Percentiles rank a stretch among this genome's conserved stretches.
Evolutionary conservation across 1,284 basidiomycete genomes (phyloP).

Genomic region (Ceratobasidium sp.): DNA sequence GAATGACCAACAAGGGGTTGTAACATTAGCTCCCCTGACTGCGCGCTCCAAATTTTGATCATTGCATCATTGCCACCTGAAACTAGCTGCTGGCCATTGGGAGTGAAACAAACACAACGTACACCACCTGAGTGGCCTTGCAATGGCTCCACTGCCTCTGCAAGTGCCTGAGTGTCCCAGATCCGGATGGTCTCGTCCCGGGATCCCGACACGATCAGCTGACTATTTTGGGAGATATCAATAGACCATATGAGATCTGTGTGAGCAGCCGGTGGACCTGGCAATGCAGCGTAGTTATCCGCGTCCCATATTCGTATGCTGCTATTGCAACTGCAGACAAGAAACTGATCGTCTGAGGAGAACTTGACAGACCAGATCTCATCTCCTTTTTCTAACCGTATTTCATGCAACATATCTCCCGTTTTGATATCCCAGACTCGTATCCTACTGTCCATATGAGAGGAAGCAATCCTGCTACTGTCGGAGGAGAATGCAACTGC

Average conservation of each 20-base stretch:
- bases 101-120: slow-evolving; percentile 27
- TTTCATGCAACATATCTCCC: background rate
- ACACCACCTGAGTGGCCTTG: slow-evolving; percentile 8
- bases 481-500: slow-evolving; percentile 30
- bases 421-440: slow-evolving; percentile 32
- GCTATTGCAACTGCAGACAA: background rate
- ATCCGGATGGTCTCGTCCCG: slow-evolving; percentile 26
- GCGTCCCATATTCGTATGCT: slow-evolving; percentile 31
- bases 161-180: slow-evolving; percentile 46
- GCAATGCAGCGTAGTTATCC: background rate
- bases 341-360: slow-evolving; percentile 26
- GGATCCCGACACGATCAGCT: slow-evolving; percentile 30
- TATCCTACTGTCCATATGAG: slow-evolving; percentile 1
- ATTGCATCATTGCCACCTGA: slow-evolving; percentile 23
- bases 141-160: background rate
- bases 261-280: slow-evolving; percentile 8
- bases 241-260: slow-evolving; percentile 12
- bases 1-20: background rate
- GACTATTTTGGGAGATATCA: slow-evolving; percentile 21
- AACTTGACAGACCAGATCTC: slow-evolving; percentile 18
- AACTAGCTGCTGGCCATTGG: slow-evolving; percentile 1
- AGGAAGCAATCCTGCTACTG: slow-evolving; percentile 5
- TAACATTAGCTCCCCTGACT: background rate
- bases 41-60: slow-evolving; percentile 21
- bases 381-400: background rate